Percentiles rank a stretch among this genome's conserved stretches.
phyloP scores from a whole-genome alignment of 225 moss, liverwort and hornwort species.

The Lunularia cruciata region DNA sequence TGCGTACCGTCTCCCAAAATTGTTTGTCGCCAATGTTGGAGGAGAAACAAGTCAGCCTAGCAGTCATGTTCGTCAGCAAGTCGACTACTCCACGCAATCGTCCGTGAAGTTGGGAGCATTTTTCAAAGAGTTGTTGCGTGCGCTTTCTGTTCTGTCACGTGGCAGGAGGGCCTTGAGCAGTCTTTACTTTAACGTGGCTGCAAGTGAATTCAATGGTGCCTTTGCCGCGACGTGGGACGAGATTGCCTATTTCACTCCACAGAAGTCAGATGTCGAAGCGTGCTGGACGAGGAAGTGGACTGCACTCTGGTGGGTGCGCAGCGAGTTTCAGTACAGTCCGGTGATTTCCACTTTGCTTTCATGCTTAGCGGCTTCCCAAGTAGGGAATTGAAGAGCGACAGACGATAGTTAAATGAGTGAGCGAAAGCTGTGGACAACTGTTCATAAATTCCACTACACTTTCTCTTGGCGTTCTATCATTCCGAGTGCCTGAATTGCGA shows the following conservation, averaged over 20 bases:
- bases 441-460: too few species aligned
- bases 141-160: conserved; percentile 6
- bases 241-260: not conserved
- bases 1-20: too few species aligned
- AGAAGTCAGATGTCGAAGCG: not conserved
- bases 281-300: conserved; percentile 8
- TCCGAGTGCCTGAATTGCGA: too few species aligned
- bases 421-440: not conserved
- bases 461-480: not conserved
- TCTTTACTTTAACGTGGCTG: not conserved
- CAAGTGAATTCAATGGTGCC: not conserved
- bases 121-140: conserved; percentile 6
- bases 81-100: conserved; percentile 1
- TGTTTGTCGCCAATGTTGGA: not conserved
- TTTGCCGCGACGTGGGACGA: not conserved
- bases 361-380: not conserved
- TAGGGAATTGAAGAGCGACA: not conserved
- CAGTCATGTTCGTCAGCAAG: not conserved
- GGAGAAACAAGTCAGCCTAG: not conserved
- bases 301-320: not conserved
- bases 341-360: not conserved
- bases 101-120: conserved; percentile 9
- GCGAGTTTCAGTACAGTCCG: not conserved
- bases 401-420: not conserved
- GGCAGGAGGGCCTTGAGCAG: not conserved